phyloP scores from a whole-genome alignment of 2,329 filamentous ascomycete species.

The Didymella arachidicola region DNA sequence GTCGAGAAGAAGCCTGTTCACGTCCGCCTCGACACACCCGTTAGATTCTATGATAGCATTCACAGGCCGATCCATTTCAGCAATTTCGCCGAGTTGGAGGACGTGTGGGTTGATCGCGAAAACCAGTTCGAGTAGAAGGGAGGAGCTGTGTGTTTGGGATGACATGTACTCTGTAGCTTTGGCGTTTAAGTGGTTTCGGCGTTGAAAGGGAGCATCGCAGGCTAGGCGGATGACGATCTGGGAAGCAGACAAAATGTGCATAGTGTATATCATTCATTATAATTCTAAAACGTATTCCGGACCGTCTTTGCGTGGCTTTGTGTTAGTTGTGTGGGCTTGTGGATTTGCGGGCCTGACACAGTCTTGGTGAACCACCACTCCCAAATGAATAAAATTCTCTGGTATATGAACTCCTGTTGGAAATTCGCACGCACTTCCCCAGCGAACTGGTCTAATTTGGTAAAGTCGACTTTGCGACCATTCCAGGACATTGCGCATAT shows the following conservation, averaged over 20 bases:
- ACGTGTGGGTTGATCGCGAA: slow-evolving; percentile 90
- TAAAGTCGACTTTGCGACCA: no score
- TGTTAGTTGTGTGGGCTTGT: neutral
- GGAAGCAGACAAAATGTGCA: slow-evolving; percentile 26
- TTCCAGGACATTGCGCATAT: no score
- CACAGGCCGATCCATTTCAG: slow-evolving; percentile 96
- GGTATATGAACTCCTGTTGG: neutral
- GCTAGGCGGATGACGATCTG: slow-evolving; percentile 10
- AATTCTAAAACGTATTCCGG: neutral
- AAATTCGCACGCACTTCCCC: no score
- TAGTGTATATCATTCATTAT: slow-evolving; percentile 33
- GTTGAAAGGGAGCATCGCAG: slow-evolving; percentile 21
- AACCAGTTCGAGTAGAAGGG: slow-evolving; percentile 82
- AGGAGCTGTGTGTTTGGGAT: neutral
- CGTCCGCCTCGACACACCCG: slow-evolving; percentile 91
- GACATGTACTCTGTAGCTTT: slow-evolving; percentile 9
- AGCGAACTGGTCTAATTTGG: no score
- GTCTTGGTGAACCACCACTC: neutral
- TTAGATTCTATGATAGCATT: slow-evolving; percentile 86
- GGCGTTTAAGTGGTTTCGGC: slow-evolving; percentile 20
- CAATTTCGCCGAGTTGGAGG: slow-evolving; percentile 96
- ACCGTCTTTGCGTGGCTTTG: neutral
- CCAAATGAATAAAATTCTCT: neutral
- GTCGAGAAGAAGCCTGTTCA: slow-evolving; percentile 91
- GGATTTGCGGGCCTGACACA: neutral